These are phyloP conservation scores for Bretschneidera sinensis DNA, from an alignment of 345 rosid genomes.

Conservation along the genomic window DNA sequence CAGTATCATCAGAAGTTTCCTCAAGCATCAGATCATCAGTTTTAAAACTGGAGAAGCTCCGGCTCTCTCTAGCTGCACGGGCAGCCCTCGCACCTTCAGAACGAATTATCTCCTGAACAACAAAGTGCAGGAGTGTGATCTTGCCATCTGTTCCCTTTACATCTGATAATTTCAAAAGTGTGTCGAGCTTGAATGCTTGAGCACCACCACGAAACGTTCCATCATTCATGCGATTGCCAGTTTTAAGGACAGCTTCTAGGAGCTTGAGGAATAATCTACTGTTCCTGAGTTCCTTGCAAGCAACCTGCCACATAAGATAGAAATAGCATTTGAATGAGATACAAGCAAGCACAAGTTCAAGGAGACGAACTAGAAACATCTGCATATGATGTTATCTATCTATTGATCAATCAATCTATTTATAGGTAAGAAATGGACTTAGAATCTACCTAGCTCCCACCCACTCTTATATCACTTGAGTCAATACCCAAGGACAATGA, in stretches of 20 bases:
- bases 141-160: conserved; percentile 96
- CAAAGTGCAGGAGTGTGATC: conserved; percentile 95
- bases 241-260: conserved; percentile 97
- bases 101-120: conserved; percentile 88
- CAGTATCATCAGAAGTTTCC: conserved; percentile 51
- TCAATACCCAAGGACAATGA: too few relatives aligned
- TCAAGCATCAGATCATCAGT: conserved; percentile 69
- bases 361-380: neutral
- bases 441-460: too few relatives aligned
- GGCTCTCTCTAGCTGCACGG: conserved; percentile 61
- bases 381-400: neutral
- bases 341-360: too few relatives aligned
- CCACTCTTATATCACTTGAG: too few relatives aligned
- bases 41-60: conserved; percentile 59
- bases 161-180: conserved; percentile 87
- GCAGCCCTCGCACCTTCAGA: conserved; percentile 90
- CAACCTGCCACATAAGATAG: conserved; percentile 46
- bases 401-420: neutral
- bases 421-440: too few relatives aligned
- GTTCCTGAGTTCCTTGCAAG: conserved; percentile 79
- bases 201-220: conserved; percentile 99
- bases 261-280: conserved; percentile 90
- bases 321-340: neutral
- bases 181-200: conserved; percentile 95
- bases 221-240: conserved; percentile 97